These are phyloP conservation scores for Penicillium sp. DNA, from an alignment of 2,329 filamentous ascomycete species.

Conservation along the genomic window DNA sequence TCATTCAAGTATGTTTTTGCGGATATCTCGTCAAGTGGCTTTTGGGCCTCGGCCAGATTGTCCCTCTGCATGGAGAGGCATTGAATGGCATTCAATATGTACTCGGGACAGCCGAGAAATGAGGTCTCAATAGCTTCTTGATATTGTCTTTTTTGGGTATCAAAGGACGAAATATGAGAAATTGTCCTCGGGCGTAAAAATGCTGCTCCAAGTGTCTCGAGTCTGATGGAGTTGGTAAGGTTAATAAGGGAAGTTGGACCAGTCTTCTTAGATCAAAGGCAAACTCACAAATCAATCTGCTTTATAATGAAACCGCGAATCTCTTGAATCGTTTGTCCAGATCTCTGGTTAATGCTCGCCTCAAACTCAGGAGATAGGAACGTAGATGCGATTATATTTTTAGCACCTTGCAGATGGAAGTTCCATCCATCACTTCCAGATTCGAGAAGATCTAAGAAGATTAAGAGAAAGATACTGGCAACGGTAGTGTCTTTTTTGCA, in stretches of 20 bases:
- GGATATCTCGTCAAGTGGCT: conserved; percentile 1
- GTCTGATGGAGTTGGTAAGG: conserved; percentile 20
- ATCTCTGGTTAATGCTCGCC: conserved; percentile 20
- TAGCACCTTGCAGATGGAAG: conserved; percentile 37
- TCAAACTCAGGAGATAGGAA: conserved; percentile 10
- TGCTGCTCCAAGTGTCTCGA: conserved; percentile 38
- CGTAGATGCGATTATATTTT: conserved; percentile 30
- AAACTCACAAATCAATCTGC: conserved; percentile 35
- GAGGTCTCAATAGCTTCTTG: conserved; percentile 37
- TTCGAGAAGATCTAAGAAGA: conserved; percentile 38
- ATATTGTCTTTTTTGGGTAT: conserved; percentile 15
- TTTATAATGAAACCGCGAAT: conserved; percentile 35
- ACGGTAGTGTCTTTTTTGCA: conserved; percentile 34
- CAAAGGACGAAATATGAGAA: conserved; percentile 25
- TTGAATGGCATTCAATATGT: conserved; percentile 35
- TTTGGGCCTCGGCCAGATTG: conserved; percentile 14
- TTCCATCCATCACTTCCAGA: conserved; percentile 41
- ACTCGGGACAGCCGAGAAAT: conserved; percentile 42
- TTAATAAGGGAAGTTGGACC: background rate
- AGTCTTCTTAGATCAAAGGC: background rate
- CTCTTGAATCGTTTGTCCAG: conserved; percentile 32
- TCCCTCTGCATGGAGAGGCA: conserved; percentile 33
- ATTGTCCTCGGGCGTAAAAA: conserved; percentile 38
- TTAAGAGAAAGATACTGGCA: conserved; percentile 39
- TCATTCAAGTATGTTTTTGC: conserved; percentile 13